Percentiles rank a stretch among this genome's conserved stretches.
Conservation (phyloP, 495 filamentous ascomycete genomes). For the Xylaria grammica region DNA sequence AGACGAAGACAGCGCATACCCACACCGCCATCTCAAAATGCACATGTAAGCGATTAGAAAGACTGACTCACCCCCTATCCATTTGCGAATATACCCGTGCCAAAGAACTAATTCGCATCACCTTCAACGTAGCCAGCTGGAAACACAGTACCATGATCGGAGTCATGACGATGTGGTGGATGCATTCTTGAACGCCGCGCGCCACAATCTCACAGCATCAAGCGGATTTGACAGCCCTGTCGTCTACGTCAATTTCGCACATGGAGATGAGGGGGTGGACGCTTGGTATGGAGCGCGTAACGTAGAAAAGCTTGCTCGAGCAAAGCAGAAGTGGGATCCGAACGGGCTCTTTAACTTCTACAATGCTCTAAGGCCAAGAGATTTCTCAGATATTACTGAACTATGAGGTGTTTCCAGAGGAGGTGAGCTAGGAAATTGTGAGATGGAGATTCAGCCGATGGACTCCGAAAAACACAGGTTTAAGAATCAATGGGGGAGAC, state of each 20-base stretch:
- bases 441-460: too few species aligned
- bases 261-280: slow-evolving; percentile 43
- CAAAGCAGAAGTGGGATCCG: slow-evolving; percentile 42
- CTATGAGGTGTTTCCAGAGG: too few species aligned
- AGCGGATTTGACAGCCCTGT: slow-evolving; percentile 34
- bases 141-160: slow-evolving; percentile 13
- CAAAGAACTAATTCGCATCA: neutral
- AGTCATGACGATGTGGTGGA: slow-evolving; percentile 1
- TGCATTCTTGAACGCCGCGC: neutral
- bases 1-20: slow-evolving; percentile 33
- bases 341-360: slow-evolving; percentile 30
- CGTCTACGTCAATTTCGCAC: slow-evolving; percentile 43
- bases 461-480: too few species aligned
- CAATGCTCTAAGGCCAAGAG: slow-evolving; percentile 9
- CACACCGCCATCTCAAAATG: slow-evolving; percentile 31
- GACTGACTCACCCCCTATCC: too few species aligned
- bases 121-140: slow-evolving; percentile 7
- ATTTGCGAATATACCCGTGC: too few species aligned
- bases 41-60: slow-evolving; percentile 26
- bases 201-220: slow-evolving; percentile 4
- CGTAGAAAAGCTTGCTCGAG: slow-evolving; percentile 29
- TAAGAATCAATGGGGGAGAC: too few species aligned
- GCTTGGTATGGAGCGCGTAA: slow-evolving; percentile 34
- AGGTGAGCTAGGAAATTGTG: too few species aligned
- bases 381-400: too few species aligned